Evolutionary conservation across 495 filamentous ascomycete species (phyloP).

Genomic region (Mytilinidion resinicola): DNA sequence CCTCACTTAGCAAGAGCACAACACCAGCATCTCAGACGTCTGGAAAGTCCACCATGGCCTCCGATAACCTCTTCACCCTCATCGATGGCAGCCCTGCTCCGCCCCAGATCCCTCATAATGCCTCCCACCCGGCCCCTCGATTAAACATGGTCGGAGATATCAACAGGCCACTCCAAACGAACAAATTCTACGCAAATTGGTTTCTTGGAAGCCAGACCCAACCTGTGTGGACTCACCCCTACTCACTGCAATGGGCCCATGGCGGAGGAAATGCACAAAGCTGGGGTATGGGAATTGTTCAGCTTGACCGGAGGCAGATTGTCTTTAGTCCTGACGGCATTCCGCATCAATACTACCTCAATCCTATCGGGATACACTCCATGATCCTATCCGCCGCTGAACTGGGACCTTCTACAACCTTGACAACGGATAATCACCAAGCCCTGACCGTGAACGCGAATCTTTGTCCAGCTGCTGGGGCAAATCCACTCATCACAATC

Average conservation of each 20-base stretch:
- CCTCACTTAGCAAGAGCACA: too few species aligned
- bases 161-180: constrained; percentile 44
- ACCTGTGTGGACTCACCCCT: constrained; percentile 77
- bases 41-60: not conserved
- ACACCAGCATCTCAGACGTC: too few species aligned
- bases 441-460: constrained; percentile 70
- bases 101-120: constrained; percentile 11
- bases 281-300: constrained; percentile 71
- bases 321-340: constrained; percentile 46
- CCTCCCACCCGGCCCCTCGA: constrained; percentile 13
- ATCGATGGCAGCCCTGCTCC: not conserved
- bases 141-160: constrained; percentile 8
- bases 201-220: constrained; percentile 69
- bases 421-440: constrained; percentile 57
- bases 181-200: constrained; percentile 91
- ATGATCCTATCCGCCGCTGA: constrained; percentile 72
- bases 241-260: constrained; percentile 69
- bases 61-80: constrained; percentile 18
- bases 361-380: constrained; percentile 74
- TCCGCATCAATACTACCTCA: constrained; percentile 63
- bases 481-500: constrained; percentile 57
- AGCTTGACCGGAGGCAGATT: constrained; percentile 57
- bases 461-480: constrained; percentile 48
- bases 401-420: constrained; percentile 49
- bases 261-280: constrained; percentile 57